Evolutionary conservation across 164 flowering plant species (phyloP), one percentile per base, ranked within the genome.

Genomic region (Hamamelis virginiana): DNA sequence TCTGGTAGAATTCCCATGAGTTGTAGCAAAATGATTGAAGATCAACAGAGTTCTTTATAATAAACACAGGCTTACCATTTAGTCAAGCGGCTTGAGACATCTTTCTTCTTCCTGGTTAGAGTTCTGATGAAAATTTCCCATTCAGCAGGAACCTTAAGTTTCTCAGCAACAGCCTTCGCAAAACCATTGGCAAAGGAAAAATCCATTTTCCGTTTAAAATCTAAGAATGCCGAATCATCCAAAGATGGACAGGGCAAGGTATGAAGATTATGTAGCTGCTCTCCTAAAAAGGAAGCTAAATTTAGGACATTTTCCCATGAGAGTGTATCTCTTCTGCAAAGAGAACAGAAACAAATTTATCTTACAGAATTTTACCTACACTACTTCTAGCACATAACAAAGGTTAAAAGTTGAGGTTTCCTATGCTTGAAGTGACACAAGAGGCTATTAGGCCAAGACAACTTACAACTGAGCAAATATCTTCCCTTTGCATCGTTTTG

Each of bases 261-360:
- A 75, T 95, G 98, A 73, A 95, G 97, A 75, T 82, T 75, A 46
- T 72, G 88, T 73, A 95, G 69, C 77, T 92, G 96, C 74, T 88
- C 82, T 62, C 98, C 98, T 77, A 95, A 67, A 75, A 92, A 91
- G 50, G 92, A 86, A 71, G 98, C 92, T 69, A 95, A 76, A 77
- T 80, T 77, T 53, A 80, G 69, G 27, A 50, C 43, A 66, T 92
- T 92, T 74, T 88, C 87, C 80, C 71, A 70, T 28, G 91, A 73
- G 25, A 94, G 69, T 5, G 59, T 52, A 65, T 89, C 92, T 75
- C 92, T 82, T 81, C 97, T 94, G 87, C 85, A 86, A 74, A 71
- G 16, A 77, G 48, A 64, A 64, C 28, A 64, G 16, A 61, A 50
- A 51, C 8, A 59, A 3, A 26, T 23, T 59, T 43, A 51, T 26